phyloP scores from a whole-genome alignment of 768 basidiomycete genomes.

The Suillus decipiens region DNA sequence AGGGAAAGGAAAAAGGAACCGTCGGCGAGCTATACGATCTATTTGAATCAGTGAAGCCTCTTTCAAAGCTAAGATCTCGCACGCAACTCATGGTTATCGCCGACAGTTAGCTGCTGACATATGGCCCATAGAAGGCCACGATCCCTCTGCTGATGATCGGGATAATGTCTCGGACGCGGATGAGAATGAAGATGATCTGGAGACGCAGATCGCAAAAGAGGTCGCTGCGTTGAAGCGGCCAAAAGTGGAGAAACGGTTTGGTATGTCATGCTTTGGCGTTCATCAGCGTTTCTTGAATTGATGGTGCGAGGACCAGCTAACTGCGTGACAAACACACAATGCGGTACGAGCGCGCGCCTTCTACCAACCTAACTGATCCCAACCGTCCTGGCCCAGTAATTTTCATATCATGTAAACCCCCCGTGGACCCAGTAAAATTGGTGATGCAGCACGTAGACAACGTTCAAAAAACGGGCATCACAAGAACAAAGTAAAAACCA shows the following conservation, averaged over 20 bases:
- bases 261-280: constrained; percentile 38
- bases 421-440: constrained; percentile 74
- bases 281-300: not conserved
- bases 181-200: constrained; percentile 53
- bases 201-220: constrained; percentile 72
- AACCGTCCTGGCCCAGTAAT: constrained; percentile 48
- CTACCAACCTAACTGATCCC: constrained; percentile 1
- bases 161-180: constrained; percentile 36
- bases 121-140: constrained; percentile 54
- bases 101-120: constrained; percentile 66
- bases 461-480: constrained; percentile 60
- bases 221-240: constrained; percentile 70
- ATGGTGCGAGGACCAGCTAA: constrained; percentile 47
- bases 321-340: constrained; percentile 78
- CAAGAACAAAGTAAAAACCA: constrained; percentile 58
- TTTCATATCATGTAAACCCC: constrained; percentile 78
- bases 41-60: constrained; percentile 65
- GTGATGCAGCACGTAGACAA: constrained; percentile 64
- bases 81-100: constrained; percentile 10
- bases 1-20: constrained; percentile 79
- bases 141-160: constrained; percentile 22
- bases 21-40: constrained; percentile 78
- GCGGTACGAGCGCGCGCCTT: constrained; percentile 45
- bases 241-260: constrained; percentile 61
- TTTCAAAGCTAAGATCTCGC: not conserved